phyloP scores from a whole-genome alignment of 805 yeast genomes.

The Limtongozyma cylindracea region DNA sequence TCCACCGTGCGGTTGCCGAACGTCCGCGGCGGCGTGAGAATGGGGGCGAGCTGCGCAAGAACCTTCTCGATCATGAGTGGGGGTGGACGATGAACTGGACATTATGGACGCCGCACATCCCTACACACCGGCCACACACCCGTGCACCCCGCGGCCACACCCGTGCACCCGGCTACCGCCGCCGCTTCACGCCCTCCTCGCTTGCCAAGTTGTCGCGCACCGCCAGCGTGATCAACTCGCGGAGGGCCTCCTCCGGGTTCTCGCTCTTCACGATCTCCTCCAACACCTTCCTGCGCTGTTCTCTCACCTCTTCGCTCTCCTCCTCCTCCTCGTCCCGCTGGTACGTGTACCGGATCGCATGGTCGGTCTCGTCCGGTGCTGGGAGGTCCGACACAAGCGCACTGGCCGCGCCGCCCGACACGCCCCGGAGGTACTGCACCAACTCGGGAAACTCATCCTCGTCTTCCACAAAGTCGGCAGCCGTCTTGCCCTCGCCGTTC shows the following conservation, averaged over 20 bases:
- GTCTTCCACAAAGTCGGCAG: conserved; percentile 52
- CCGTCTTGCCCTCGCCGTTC: conserved; percentile 54
- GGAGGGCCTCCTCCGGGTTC: conserved; percentile 57
- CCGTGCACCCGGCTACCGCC: too few species aligned
- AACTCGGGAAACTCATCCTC: conserved; percentile 74
- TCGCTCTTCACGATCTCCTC: conserved; percentile 56
- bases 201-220: conserved; percentile 28
- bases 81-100: too few species aligned
- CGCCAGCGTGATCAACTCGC: conserved; percentile 38
- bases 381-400: conserved; percentile 7
- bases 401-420: conserved; percentile 2
- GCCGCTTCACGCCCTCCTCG: conserved; percentile 2
- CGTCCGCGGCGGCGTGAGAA: conserved; percentile 2
- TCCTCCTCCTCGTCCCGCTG: conserved; percentile 16
- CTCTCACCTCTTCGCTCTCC: conserved; percentile 13
- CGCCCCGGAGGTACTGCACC: conserved; percentile 26
- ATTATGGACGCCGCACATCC: too few species aligned
- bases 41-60: too few species aligned
- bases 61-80: too few species aligned
- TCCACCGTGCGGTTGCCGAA: conserved; percentile 13
- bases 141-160: too few species aligned
- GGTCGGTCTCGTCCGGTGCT: conserved; percentile 15
- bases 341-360: conserved; percentile 30
- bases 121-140: too few species aligned
- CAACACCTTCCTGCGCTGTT: conserved; percentile 31